Base-by-base conservation (phyloP, 2,329 filamentous ascomycete genomes). In the Pseudogymnoascus sp. region DNA sequence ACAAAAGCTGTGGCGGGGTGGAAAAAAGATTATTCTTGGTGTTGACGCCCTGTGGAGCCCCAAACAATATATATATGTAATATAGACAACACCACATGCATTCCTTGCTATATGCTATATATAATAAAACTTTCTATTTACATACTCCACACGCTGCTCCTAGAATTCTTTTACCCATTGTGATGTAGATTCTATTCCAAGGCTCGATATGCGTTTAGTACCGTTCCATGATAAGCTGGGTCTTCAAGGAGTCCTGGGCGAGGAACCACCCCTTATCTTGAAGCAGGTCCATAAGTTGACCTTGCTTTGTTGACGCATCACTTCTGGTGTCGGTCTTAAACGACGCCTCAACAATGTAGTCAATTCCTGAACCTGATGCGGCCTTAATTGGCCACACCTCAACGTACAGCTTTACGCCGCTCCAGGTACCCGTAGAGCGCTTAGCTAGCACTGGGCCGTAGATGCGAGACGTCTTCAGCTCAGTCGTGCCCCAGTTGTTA, bases 331-430 rank as follows among this genome's bases (percentile, higher is more conserved):
- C 65, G 46, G 65, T 68, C 64, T 73, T 73, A 64, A 73, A 73
- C 12, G 71, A 73, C 7, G 69, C 68, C 65, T 73, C 71, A 26
- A 72, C 71, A 59, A 73, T 63, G 46, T 70, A 70, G 53, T 72
- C 68, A 14, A 68, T 68, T 4, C 69, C 68, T 14, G 67, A 68
- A 8, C 66, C 68, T 10, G 56, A 64, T 3, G 64, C 59, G 63
- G 68, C 69, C 50, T 59, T 64, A 61, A 72, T 69, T 60, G 72
- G 72, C 74, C 72, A 75, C 16, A 75, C 68, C 64, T 75, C 72
- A 43, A 75, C 66, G 46, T 71, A 70, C 59, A 75, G 61, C 62
- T 72, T 63, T 22, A 69, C 60, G n/a, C 65, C 67, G 22, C 70
- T 69, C 72, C 70, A 75, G 10, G 59, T 70, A 26, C 73, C 73